phyloP scores from a whole-genome alignment of 257 asterid genomes.

The Phtheirospermum japonicum region DNA sequence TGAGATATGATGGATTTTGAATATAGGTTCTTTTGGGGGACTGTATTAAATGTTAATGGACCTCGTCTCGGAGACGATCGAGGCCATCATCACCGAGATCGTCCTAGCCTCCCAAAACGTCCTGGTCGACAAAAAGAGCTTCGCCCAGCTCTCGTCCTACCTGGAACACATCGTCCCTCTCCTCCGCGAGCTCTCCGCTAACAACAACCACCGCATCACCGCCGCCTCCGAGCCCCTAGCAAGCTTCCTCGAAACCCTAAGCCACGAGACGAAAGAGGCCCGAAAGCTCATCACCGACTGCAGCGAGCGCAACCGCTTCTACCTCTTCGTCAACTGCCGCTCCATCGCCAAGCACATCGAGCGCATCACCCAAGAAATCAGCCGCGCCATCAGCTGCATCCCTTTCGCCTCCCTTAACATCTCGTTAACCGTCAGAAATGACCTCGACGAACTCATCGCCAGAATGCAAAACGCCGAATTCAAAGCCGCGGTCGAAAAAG shows the following conservation, averaged over 20 bases:
- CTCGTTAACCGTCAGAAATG: slow-evolving; percentile 41
- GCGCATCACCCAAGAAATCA: slow-evolving; percentile 44
- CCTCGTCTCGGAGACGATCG: slow-evolving; percentile 33
- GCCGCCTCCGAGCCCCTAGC: slow-evolving; percentile 35
- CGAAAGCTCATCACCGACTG: slow-evolving; percentile 47
- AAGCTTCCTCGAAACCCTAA: slow-evolving; percentile 39
- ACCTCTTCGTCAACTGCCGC: slow-evolving; percentile 52
- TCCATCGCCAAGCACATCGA: slow-evolving; percentile 45
- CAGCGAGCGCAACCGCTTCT: slow-evolving; percentile 43
- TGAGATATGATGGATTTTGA: background rate
- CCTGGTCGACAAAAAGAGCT: slow-evolving; percentile 40
- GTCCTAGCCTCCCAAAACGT: slow-evolving; percentile 36
- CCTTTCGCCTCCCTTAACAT: slow-evolving; percentile 47
- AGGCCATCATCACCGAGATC: slow-evolving; percentile 40
- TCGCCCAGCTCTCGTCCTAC: slow-evolving; percentile 46
- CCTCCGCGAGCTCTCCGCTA: slow-evolving; percentile 33
- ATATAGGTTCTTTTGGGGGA: background rate
- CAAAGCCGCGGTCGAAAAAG: slow-evolving; percentile 46
- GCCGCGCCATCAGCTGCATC: slow-evolving; percentile 43
- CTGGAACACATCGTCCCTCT: slow-evolving; percentile 44
- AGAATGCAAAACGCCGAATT: slow-evolving; percentile 52
- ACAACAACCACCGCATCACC: slow-evolving; percentile 26
- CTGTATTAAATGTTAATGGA: slow-evolving; percentile 39
- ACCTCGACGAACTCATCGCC: slow-evolving; percentile 35
- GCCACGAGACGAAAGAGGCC: slow-evolving; percentile 37